phyloP scores from a whole-genome alignment of 192 early-diverging fungal genomes.

The Jimgerdemannia flammicorona region DNA sequence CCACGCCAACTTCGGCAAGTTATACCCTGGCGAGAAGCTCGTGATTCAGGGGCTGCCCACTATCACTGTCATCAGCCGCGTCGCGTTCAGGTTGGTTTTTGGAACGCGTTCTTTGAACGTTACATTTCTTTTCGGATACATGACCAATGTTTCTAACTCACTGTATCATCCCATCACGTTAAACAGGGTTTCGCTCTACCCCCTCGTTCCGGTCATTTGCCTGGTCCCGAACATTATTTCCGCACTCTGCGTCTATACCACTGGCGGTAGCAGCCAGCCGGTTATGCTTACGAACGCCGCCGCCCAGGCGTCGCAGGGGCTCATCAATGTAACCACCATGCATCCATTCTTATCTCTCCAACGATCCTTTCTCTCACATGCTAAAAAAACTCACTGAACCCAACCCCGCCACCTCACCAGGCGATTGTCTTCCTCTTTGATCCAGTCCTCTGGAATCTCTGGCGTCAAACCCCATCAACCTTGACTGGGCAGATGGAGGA shows the following conservation, averaged over 20 bases:
- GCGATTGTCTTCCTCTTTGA: not conserved
- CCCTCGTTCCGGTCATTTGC: not conserved
- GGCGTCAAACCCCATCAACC: not conserved
- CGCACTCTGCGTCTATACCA: not conserved
- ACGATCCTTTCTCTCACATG: not conserved
- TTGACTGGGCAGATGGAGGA: not conserved
- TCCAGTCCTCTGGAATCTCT: not conserved
- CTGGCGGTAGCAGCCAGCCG: not conserved
- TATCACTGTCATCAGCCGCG: not conserved
- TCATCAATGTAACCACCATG: not conserved
- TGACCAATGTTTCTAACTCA: not conserved
- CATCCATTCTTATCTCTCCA: not conserved
- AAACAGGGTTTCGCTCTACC: not conserved
- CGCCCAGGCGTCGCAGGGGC: not conserved
- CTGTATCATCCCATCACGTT: not conserved
- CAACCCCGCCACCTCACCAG: not conserved
- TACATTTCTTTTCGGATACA: not conserved
- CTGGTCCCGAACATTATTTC: not conserved
- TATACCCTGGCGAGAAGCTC: not conserved
- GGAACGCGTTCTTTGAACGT: no score
- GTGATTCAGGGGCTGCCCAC: not conserved
- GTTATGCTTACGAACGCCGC: not conserved
- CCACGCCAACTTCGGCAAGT: not conserved
- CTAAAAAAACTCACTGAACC: not conserved
- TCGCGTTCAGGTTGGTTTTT: not conserved